phyloP scores from a whole-genome alignment of 371 early-diverging fungal genomes.

The Lichtheimia hyalospora region DNA sequence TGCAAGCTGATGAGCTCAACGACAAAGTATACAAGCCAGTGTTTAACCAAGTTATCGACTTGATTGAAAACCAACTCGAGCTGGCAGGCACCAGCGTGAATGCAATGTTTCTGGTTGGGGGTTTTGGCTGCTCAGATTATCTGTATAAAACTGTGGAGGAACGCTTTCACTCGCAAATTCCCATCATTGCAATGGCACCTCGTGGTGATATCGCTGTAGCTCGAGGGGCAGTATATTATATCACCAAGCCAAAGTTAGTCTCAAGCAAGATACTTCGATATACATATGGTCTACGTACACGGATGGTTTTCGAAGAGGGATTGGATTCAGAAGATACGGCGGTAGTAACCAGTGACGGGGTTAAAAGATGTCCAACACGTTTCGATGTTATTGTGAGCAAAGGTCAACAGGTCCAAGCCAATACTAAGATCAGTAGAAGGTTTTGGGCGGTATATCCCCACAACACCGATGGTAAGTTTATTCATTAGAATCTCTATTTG shows the following conservation, averaged over 20 bases:
- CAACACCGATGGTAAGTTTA: slow-evolving; percentile 28
- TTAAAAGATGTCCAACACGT: slow-evolving; percentile 30
- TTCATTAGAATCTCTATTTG: background rate
- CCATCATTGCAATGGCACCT: slow-evolving; percentile 18
- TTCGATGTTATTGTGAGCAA: slow-evolving; percentile 28
- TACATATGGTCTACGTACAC: slow-evolving; percentile 17
- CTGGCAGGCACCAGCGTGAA: slow-evolving; percentile 24
- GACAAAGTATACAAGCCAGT: slow-evolving; percentile 46
- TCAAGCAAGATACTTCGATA: slow-evolving; percentile 15
- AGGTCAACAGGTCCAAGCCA: slow-evolving; percentile 19
- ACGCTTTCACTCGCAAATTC: slow-evolving; percentile 23
- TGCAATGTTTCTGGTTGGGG: slow-evolving; percentile 52
- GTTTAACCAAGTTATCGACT: slow-evolving; percentile 32
- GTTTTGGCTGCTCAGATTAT: slow-evolving; percentile 54
- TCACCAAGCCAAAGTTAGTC: slow-evolving; percentile 14
- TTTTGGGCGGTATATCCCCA: slow-evolving; percentile 33
- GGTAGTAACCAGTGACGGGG: slow-evolving; percentile 24
- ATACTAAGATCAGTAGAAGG: slow-evolving; percentile 14
- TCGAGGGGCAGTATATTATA: slow-evolving; percentile 26
- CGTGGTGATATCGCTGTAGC: slow-evolving; percentile 28
- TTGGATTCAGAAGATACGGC: slow-evolving; percentile 27
- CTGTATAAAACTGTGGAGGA: slow-evolving; percentile 33
- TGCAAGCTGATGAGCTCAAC: slow-evolving; percentile 36
- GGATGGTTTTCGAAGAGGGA: slow-evolving; percentile 23
- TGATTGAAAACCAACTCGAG: slow-evolving; percentile 39